These are phyloP conservation scores for Emydomyces testavorans DNA, from an alignment of 2,329 filamentous ascomycete species.

Conservation along the genomic window DNA sequence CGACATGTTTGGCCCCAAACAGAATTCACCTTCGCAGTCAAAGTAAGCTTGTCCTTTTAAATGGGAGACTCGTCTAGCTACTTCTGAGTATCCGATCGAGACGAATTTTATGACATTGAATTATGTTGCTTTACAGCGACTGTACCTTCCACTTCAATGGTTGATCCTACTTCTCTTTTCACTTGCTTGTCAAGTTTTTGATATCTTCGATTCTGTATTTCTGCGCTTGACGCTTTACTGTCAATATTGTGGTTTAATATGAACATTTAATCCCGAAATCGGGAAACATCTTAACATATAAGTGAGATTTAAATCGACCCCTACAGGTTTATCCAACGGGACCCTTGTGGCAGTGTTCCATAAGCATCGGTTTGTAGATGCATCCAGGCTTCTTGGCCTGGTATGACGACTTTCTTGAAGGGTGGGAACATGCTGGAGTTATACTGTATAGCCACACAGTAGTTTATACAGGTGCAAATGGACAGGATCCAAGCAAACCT, in stretches of 20 bases:
- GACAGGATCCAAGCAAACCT: no score
- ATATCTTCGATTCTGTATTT: background rate
- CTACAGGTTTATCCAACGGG: no score
- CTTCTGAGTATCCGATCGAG: background rate
- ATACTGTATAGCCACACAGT: no score
- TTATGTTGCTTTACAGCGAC: background rate
- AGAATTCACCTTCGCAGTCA: conserved; percentile 3
- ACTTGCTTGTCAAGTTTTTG: background rate
- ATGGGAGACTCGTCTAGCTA: background rate
- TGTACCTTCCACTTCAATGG: background rate
- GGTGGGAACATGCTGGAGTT: no score
- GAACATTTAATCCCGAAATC: background rate
- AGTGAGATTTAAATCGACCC: no score
- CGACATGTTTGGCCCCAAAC: conserved; percentile 36
- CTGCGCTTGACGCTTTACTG: background rate
- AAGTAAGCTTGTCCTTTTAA: background rate
- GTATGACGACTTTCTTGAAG: no score
- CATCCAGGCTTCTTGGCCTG: no score
- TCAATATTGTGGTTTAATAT: conserved; percentile 7
- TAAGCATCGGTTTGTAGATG: no score
- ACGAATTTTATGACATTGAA: background rate
- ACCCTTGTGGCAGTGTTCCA: no score
- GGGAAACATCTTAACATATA: background rate
- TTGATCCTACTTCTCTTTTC: background rate
- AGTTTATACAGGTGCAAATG: no score